Conservation (phyloP, 768 basidiomycete genomes). For the Brasilioporus rufonigricans region DNA sequence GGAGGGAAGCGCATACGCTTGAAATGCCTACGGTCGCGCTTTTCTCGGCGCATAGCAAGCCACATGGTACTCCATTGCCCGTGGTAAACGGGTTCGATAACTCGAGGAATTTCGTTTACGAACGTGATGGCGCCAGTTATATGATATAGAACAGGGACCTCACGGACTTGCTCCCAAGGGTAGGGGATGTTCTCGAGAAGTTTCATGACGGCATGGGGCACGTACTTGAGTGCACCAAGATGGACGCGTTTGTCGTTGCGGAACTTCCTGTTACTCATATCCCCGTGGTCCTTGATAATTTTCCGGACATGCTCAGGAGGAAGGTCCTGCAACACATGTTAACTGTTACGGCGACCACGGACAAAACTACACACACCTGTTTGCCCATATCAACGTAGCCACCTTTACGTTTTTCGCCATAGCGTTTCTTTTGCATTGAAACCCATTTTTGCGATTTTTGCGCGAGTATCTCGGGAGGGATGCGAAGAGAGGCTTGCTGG, state of each 20-base stretch:
- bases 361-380: slow-evolving; percentile 54
- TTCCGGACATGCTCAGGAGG: slow-evolving; percentile 98
- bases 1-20: slow-evolving; percentile 99
- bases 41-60: slow-evolving; percentile 98
- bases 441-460: slow-evolving; percentile 97
- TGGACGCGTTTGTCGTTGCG: slow-evolving; percentile 99
- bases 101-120: slow-evolving; percentile 95
- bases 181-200: slow-evolving; percentile 97
- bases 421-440: slow-evolving; percentile 89
- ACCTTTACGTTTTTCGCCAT: slow-evolving; percentile 87
- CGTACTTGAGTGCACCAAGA: slow-evolving; percentile 96
- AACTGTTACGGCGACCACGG: not conserved
- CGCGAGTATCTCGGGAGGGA: slow-evolving; percentile 70
- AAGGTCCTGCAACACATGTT: slow-evolving; percentile 58
- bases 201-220: slow-evolving; percentile 99
- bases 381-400: slow-evolving; percentile 92
- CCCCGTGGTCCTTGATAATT: slow-evolving; percentile 99
- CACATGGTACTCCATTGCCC: slow-evolving; percentile 99
- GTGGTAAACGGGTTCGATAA: slow-evolving; percentile 97
- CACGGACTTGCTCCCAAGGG: slow-evolving; percentile 99
- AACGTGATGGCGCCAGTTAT: slow-evolving; percentile 99
- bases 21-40: slow-evolving; percentile 97
- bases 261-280: slow-evolving; percentile 99
- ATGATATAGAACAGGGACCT: slow-evolving; percentile 97
- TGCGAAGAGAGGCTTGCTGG: slow-evolving; percentile 38